Evolutionary conservation across 257 asterid genomes (phyloP).

Genomic region (Paraleonurus japonicus): DNA sequence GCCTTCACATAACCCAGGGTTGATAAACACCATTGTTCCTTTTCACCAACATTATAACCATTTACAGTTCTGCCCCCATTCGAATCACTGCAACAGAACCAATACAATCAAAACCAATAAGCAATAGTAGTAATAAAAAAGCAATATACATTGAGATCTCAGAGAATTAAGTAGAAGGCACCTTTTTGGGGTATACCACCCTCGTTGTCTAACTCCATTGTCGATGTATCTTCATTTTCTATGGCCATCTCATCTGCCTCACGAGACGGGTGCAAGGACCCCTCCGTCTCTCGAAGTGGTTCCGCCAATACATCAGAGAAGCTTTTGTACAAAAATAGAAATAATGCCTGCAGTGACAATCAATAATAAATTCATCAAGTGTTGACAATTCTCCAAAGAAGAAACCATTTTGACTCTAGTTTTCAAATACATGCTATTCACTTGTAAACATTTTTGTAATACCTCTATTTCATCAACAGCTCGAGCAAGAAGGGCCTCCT

Average conservation of each 20-base stretch:
- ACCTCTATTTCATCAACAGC: conserved; percentile 90
- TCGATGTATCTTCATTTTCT: conserved; percentile 67
- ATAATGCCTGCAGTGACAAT: conserved; percentile 54
- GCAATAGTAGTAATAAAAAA: background rate
- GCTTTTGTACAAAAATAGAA: conserved; percentile 69
- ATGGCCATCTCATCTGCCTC: conserved; percentile 77
- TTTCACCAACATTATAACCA: conserved; percentile 71
- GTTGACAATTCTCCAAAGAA: background rate
- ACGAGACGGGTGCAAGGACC: conserved; percentile 43
- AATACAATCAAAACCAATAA: conserved; percentile 18
- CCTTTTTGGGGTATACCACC: conserved; percentile 62
- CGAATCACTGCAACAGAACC: conserved; percentile 38
- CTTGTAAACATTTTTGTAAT: background rate
- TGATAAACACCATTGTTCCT: conserved; percentile 93
- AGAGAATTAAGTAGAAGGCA: conserved; percentile 18
- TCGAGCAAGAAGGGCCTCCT: conserved; percentile 83
- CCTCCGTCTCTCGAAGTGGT: conserved; percentile 76
- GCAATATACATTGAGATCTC: background rate
- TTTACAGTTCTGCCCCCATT: conserved; percentile 48
- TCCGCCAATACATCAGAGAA: conserved; percentile 65
- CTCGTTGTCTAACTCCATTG: conserved; percentile 72
- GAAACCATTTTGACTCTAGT: conserved; percentile 15
- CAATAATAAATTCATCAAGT: conserved; percentile 23
- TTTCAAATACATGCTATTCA: background rate
- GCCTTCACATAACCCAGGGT: conserved; percentile 94